phyloP scores from a whole-genome alignment of 2,329 filamentous ascomycete genomes.

The Fusarium nodosum region DNA sequence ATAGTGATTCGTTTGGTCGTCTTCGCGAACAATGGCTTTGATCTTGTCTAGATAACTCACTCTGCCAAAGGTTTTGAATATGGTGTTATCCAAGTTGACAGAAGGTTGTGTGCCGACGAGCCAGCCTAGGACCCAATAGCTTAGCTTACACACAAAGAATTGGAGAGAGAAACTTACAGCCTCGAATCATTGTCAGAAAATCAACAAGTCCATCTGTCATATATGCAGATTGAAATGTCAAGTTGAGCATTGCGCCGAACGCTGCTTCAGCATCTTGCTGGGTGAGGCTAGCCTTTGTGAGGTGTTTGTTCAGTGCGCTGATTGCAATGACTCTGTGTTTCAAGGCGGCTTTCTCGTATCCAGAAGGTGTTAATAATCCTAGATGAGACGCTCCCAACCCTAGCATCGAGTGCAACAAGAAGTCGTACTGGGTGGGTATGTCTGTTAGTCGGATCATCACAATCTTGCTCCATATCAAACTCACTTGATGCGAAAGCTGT shows the following conservation, averaged over 20 bases:
- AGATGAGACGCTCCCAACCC: slow-evolving; percentile 59
- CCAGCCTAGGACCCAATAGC: slow-evolving; percentile 40
- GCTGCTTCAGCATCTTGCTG: slow-evolving; percentile 54
- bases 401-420: slow-evolving; percentile 59
- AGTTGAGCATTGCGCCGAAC: slow-evolving; percentile 55
- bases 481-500: slow-evolving; percentile 55
- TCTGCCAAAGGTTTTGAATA: slow-evolving; percentile 48
- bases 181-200: slow-evolving; percentile 57
- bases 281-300: slow-evolving; percentile 50
- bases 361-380: slow-evolving; percentile 43
- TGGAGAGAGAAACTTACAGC: slow-evolving; percentile 51
- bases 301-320: slow-evolving; percentile 53
- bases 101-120: slow-evolving; percentile 46
- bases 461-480: not conserved
- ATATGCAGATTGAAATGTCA: slow-evolving; percentile 57
- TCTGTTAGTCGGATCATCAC: not conserved
- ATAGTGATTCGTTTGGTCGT: slow-evolving; percentile 14
- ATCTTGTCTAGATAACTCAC: slow-evolving; percentile 50
- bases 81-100: slow-evolving; percentile 37
- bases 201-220: slow-evolving; percentile 58
- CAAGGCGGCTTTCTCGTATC: slow-evolving; percentile 50
- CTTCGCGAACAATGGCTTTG: slow-evolving; percentile 37
- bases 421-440: slow-evolving; percentile 54
- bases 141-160: slow-evolving; percentile 12
- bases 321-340: slow-evolving; percentile 57